phyloP scores from a whole-genome alignment of 257 asterid genomes.

The Nicotiana noctiflora region DNA sequence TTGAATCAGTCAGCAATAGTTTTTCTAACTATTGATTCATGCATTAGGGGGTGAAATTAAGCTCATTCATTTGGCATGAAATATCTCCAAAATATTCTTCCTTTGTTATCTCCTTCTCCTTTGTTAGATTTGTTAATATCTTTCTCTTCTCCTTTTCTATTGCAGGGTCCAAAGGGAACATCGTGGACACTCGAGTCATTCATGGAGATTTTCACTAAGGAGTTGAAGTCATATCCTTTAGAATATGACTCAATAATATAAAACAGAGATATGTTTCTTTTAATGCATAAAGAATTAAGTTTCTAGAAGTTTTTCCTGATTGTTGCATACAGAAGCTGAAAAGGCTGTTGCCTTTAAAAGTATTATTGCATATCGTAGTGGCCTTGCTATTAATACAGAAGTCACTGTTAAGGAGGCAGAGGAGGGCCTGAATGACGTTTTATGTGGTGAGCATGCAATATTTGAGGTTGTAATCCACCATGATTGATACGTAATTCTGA shows the following conservation, averaged over 20 bases:
- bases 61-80: background rate
- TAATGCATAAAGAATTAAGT: too few species aligned
- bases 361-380: constrained; percentile 85
- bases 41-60: background rate
- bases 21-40: too few species aligned
- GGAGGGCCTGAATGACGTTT: constrained; percentile 50
- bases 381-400: constrained; percentile 63
- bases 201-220: constrained; percentile 38
- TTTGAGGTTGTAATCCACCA: background rate
- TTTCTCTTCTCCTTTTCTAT: background rate
- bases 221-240: constrained; percentile 77
- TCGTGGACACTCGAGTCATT: constrained; percentile 62
- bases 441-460: constrained; percentile 37
- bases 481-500: constrained; percentile 14
- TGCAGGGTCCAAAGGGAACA: constrained; percentile 44
- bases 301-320: constrained; percentile 46
- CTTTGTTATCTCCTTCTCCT: background rate
- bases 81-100: background rate
- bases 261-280: background rate
- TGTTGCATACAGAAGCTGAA: constrained; percentile 38
- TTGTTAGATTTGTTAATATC: background rate
- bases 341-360: constrained; percentile 62
- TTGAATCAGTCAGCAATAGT: background rate
- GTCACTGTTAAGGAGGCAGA: constrained; percentile 56
- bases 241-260: background rate